Evolutionary conservation across 1,284 basidiomycete species (phyloP).

Genomic region (Apiotrichum mycotoxinovorans): DNA sequence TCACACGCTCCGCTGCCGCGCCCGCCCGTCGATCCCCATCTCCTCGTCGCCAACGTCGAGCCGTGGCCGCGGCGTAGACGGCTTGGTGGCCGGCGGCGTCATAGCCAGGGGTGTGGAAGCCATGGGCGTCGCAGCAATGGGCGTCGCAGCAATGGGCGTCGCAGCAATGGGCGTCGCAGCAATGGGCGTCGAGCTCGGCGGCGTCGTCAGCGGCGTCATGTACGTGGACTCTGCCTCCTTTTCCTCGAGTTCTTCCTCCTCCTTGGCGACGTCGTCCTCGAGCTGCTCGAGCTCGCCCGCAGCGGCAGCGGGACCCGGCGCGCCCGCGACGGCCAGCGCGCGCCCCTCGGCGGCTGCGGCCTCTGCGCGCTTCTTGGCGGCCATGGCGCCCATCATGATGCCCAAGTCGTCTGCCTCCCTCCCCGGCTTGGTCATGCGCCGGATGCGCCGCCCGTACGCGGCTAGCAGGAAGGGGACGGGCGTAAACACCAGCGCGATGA

Average conservation of each 20-base stretch:
- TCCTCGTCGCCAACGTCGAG: not conserved
- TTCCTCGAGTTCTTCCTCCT: not conserved
- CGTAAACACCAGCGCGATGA: conserved; percentile 57
- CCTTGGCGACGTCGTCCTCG: not conserved
- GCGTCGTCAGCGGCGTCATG: not conserved
- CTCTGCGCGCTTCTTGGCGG: not conserved
- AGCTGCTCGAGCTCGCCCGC: not conserved
- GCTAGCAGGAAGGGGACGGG: conserved; percentile 53
- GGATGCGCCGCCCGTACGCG: conserved; percentile 20
- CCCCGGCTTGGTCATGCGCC: conserved; percentile 24
- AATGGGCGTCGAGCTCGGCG: no score
- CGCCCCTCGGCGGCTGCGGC: not conserved
- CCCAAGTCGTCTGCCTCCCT: conserved; percentile 22
- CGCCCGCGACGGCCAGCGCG: not conserved
- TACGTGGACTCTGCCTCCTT: not conserved
- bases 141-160: no score
- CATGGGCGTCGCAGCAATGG: no score
- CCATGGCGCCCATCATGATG: not conserved
- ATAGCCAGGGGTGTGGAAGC: no score
- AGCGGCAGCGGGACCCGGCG: not conserved
- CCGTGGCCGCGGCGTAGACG: not conserved
- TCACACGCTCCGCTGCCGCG: not conserved
- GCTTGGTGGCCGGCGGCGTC: no score
- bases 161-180: not conserved
- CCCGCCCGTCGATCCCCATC: not conserved